Evolutionary conservation across 1,284 basidiomycete species (phyloP), one percentile per base, ranked within the genome.

Genomic region (Pseudozyma pruni): DNA sequence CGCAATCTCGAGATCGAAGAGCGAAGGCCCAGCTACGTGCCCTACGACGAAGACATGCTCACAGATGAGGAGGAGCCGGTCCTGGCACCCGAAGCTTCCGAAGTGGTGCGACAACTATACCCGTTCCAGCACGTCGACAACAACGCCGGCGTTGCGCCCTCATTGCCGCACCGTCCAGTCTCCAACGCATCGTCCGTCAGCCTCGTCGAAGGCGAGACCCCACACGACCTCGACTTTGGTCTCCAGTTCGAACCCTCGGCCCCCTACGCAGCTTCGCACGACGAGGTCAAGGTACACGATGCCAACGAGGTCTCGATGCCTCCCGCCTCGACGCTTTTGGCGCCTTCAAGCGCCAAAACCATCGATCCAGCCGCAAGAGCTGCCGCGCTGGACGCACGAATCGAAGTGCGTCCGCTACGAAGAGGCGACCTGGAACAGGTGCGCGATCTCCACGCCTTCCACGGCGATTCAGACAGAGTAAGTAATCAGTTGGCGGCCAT

Each of bases 391-490:
- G 72, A 79, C 43, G 59, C 68, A n/a, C 66, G 77, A 17, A 49
- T 79, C 40, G 74, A 78, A 41, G 64, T 78, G 13, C 72, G 77
- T 2, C 29, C 56, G 22, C 55, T 78, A 17, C 59, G 72, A 23
- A 50, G 77, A 17, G 54, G 69, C 51, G 77, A 79, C 29, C 51
- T 79, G 35, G 77, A 78, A 48, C 77, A 79, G 46, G 74, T 79
- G n/a, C 62, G 76, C 39, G 76, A 79, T 16, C 51, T 79, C 16
- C 77, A 79, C 45, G 74, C 72, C 55, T 72, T 70, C 31, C 74
- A 78, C 50, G 77, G 77, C 52, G 77, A 79, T 48, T 59, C 54
- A 25, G 75, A 79, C 50, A 74, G 63, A 66, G 75, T 78, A 66
- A 78, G 76, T 73, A 49, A 17, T 22, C 52, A 52, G 11, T 35